These are phyloP conservation scores for Elsinoe ampelina DNA, from an alignment of 2,329 filamentous ascomycete genomes.

Conservation along the genomic window DNA sequence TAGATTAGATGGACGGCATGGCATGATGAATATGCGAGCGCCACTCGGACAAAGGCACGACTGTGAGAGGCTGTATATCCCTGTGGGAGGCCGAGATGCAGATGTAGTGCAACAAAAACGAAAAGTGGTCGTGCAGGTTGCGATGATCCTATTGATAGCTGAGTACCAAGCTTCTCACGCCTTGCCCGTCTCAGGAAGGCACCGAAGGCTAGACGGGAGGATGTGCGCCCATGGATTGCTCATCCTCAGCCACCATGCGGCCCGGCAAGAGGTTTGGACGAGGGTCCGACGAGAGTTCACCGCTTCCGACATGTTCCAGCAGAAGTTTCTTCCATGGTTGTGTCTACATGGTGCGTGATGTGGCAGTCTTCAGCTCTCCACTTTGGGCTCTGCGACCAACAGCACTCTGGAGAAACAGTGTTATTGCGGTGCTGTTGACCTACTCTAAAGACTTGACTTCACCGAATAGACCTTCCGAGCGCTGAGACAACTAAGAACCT, in stretches of 20 bases:
- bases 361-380: too few species aligned
- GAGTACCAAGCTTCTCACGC: conserved; percentile 7
- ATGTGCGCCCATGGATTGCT: background rate
- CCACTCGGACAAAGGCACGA: background rate
- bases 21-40: background rate
- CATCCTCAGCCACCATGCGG: conserved; percentile 6
- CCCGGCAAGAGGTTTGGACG: background rate
- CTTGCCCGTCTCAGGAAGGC: conserved; percentile 5
- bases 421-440: too few species aligned
- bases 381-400: too few species aligned
- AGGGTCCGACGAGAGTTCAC: background rate
- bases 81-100: background rate
- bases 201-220: conserved; percentile 1
- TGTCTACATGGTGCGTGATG: too few species aligned
- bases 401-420: too few species aligned
- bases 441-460: too few species aligned
- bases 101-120: background rate
- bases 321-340: too few species aligned
- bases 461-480: too few species aligned
- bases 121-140: background rate
- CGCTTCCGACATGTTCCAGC: too few species aligned
- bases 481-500: too few species aligned
- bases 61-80: background rate
- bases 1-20: background rate
- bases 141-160: conserved; percentile 11